These are phyloP conservation scores for Ceratopteris richardii DNA, from an alignment of 75 land plant genomes.

Conservation along the genomic window DNA sequence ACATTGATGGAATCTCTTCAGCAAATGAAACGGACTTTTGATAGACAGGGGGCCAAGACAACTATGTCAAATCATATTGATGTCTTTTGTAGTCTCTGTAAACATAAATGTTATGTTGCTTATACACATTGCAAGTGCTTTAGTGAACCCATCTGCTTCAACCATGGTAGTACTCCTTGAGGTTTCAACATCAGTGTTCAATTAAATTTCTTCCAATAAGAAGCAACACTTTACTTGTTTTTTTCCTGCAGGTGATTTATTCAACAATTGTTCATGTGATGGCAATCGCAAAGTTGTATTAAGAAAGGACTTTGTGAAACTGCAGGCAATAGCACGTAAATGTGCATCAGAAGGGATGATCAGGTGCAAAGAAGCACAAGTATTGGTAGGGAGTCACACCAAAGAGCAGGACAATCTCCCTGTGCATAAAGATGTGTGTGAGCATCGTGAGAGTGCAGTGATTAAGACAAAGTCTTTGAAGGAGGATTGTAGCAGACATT, in stretches of 20 bases:
- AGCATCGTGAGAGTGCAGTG: conserved; percentile 29
- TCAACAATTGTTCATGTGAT: conserved; percentile 40
- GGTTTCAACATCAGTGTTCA: no score
- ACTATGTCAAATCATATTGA: conserved; percentile 5
- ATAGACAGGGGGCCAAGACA: conserved; percentile 33
- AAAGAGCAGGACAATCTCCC: no score
- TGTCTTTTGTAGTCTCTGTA: conserved; percentile 61
- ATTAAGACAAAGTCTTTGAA: background rate
- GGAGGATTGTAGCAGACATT: background rate
- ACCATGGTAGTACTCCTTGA: conserved; percentile 53
- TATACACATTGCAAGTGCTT: conserved; percentile 51
- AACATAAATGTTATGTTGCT: conserved; percentile 70
- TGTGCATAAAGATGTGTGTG: background rate
- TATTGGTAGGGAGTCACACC: no score
- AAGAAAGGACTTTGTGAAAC: conserved; percentile 45
- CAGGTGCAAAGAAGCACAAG: no score
- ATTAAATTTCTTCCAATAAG: background rate
- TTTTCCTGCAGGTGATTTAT: background rate
- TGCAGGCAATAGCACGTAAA: conserved; percentile 51
- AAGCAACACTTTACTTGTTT: background rate
- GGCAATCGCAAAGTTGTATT: conserved; percentile 19
- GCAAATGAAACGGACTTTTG: conserved; percentile 44
- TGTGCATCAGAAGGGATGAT: conserved; percentile 40
- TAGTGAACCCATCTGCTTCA: conserved; percentile 56
- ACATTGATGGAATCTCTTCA: conserved; percentile 58